Conservation (phyloP, 495 filamentous ascomycete species). For the Penicillium egyptiacum region DNA sequence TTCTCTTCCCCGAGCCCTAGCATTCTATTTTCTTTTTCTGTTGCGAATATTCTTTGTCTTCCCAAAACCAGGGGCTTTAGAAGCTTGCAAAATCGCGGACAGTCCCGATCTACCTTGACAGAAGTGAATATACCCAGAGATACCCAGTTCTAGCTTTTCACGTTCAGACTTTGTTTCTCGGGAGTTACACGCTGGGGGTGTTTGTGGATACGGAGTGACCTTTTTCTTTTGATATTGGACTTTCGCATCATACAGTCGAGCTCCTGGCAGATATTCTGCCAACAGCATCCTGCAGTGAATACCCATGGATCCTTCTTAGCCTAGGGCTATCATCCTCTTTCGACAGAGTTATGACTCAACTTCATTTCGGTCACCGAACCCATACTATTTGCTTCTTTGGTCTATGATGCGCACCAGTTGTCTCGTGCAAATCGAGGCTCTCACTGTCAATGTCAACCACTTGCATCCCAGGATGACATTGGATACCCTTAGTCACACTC, state of each 20-base stretch:
- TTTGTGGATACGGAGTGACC: not conserved
- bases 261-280: no score
- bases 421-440: not conserved
- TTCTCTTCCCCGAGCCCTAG: conserved; percentile 9
- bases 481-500: not conserved
- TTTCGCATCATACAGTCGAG: not conserved
- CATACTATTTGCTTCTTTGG: not conserved
- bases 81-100: not conserved
- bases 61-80: not conserved
- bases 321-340: not conserved
- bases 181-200: not conserved
- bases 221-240: not conserved
- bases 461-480: not conserved
- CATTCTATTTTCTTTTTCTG: not conserved
- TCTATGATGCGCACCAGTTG: not conserved
- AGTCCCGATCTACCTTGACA: not conserved
- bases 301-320: no score
- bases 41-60: not conserved
- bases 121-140: not conserved
- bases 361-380: not conserved
- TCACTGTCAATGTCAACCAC: not conserved
- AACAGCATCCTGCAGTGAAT: no score
- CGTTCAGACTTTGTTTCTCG: not conserved
- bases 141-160: not conserved
- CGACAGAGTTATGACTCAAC: not conserved